Evolutionary conservation across 1,139 yeast genomes (phyloP), one percentile per base, ranked within the genome.

Genomic region (Blastobotrys proliferans): DNA sequence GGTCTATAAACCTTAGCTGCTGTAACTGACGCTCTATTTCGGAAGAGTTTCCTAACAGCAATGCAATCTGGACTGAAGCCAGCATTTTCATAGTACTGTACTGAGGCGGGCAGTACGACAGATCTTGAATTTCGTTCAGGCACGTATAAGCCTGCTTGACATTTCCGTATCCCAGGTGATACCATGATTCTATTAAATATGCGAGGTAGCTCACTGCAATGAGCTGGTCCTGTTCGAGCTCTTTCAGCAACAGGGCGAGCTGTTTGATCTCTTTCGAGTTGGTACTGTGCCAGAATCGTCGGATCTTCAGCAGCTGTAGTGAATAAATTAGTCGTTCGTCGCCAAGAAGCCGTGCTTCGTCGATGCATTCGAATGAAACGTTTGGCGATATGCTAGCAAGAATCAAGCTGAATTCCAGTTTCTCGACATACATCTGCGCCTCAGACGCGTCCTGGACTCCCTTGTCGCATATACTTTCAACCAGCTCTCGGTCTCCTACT

Each of bases 101-200:
- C 33, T 39, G 42, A 3, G 42, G 42, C 27, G 42, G 42, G 20
- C 42, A 39, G 13, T 19, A 8, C 3, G 19, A 6, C 35, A 38
- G 6, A 1, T 35, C 32, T 3, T n/a, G n/a, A 2, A 33, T 31
- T 10, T 9, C 1, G 19, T 31, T 20, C 10, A 41, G 17, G 25
- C 35, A 26, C 4, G 13, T 16, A 16, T 24, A 28, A 2, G 42
- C 31, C 3, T 14, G 18, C 14, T 38, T 24, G 10, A 35, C 10
- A 16, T 38, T 30, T 3, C 33, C 42, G 3, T 11, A n/a, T 29
- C 36, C 37, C 2, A 38, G 18, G 29, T 24, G 29, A 13, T 38
- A 31, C 24, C 17, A 34, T 13, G 30, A 26, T 17, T 38, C 38
- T 17, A 39, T 6, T 13, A 39, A 9, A n/a, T 20, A 20, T 2